A percentile compares a stretch with the other conserved stretches of the same genome.
Conservation (phyloP, 2,329 filamentous ascomycete genomes). For the Monosporascus sp. region DNA sequence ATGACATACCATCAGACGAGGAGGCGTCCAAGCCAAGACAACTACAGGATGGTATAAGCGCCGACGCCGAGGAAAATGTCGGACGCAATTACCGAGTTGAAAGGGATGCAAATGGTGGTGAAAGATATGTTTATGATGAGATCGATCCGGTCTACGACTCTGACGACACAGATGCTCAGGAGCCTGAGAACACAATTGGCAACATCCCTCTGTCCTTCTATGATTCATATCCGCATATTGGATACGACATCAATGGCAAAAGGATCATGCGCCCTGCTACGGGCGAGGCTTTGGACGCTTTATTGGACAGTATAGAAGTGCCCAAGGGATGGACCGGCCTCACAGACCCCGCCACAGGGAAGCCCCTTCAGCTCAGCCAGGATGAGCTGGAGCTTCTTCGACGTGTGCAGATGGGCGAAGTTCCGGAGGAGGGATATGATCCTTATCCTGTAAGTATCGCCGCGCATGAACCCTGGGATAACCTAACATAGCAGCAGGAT, state of each 20-base stretch:
- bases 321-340: constrained; percentile 96
- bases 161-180: constrained; percentile 82
- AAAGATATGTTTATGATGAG: constrained; percentile 87
- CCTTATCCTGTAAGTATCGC: constrained; percentile 68
- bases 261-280: constrained; percentile 94
- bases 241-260: constrained; percentile 98
- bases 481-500: constrained; percentile 43
- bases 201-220: constrained; percentile 93
- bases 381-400: constrained; percentile 86
- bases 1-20: constrained; percentile 37
- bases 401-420: constrained; percentile 82
- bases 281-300: constrained; percentile 85
- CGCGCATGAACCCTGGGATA: background rate
- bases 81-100: constrained; percentile 51
- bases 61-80: constrained; percentile 30
- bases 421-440: constrained; percentile 83
- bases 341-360: constrained; percentile 89
- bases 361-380: constrained; percentile 79
- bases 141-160: constrained; percentile 95
- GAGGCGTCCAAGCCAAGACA: constrained; percentile 33
- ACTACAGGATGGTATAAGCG: constrained; percentile 27
- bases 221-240: constrained; percentile 95
- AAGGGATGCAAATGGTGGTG: constrained; percentile 83
- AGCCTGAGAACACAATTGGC: constrained; percentile 84
- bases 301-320: constrained; percentile 93